These are phyloP conservation scores for Aspergillus melleus DNA, from an alignment of 2,329 filamentous ascomycete species.

Conservation along the genomic window DNA sequence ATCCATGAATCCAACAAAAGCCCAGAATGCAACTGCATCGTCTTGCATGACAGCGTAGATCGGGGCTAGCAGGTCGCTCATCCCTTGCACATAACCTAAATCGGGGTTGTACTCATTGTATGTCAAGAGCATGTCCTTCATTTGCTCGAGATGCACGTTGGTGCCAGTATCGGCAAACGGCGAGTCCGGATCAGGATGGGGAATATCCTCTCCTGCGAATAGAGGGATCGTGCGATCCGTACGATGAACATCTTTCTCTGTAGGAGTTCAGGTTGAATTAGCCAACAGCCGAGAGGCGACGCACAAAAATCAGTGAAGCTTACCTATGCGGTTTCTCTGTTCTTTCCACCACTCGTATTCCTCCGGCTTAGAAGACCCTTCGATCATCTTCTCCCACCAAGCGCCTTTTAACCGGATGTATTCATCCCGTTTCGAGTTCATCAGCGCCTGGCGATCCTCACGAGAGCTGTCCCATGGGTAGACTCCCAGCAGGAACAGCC, in stretches of 20 bases:
- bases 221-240: conserved; percentile 95
- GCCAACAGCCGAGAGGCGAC: conserved; percentile 5
- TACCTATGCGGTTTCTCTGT: conserved; percentile 90
- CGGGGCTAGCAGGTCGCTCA: conserved; percentile 94
- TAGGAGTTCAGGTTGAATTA: conserved; percentile 38
- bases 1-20: conserved; percentile 92
- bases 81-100: conserved; percentile 95
- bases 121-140: conserved; percentile 98
- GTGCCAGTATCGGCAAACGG: conserved; percentile 91
- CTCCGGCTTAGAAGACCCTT: conserved; percentile 75
- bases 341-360: conserved; percentile 96
- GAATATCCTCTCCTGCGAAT: conserved; percentile 93
- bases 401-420: conserved; percentile 90
- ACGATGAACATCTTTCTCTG: conserved; percentile 98
- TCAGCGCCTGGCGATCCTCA: conserved; percentile 78
- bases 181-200: conserved; percentile 92
- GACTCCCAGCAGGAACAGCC: conserved; percentile 89
- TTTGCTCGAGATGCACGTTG: conserved; percentile 95
- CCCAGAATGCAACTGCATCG: conserved; percentile 96
- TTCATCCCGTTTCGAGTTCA: conserved; percentile 85
- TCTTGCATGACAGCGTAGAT: conserved; percentile 98
- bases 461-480: conserved; percentile 89
- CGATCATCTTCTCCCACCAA: conserved; percentile 94
- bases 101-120: conserved; percentile 98
- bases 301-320: conserved; percentile 31